Evolutionary conservation across 2,329 filamentous ascomycete species (phyloP), one percentile per base, ranked within the genome.

Genomic region (Phialocephala sp.): DNA sequence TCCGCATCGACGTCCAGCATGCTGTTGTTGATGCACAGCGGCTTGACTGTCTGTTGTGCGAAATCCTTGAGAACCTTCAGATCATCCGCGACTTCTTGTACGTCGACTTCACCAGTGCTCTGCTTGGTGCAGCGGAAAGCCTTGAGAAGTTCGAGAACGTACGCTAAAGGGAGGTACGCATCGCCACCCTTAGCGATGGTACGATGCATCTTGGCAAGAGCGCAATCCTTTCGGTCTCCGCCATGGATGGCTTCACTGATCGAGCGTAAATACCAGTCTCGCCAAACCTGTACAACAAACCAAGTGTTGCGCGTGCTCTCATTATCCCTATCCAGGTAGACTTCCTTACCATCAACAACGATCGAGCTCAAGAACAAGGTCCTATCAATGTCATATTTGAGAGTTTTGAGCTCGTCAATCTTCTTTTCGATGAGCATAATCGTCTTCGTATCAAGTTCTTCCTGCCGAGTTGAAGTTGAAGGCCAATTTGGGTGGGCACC

Each of bases 251-350:
- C 59, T 36, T 37, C 9, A 6, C n/a, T 47, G 8, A 69, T n/a
- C 1, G 50, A 59, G 2, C 36, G 36, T n/a, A 12, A 20, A 54
- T 74, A 70, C 73, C 73, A 74, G 43, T 75, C 71, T 4, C 67
- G 66, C 73, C 73, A 75, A 5, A 66, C 27, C 32, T 69, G 65
- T 4, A 67, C 68, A 9, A 72, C 39, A 32, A 68, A 41, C 65
- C 69, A 73, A 1, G 66, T 54, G n/a, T 68, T 61, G n/a, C 59
- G 66, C 3, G 76, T 59, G 60, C 80, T 75, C 15, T 66, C 66
- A 2, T 66, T 22, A 2, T 60, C 8, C 1, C 37, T 39, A 6
- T 41, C 41, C 4, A 71, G 47, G 5, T 36, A 59, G 0, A 70
- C 18, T 15, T 66, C 60, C 0, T 60, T 22, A 1, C 59, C 59